Percentiles rank a stretch among this genome's conserved stretches.
These are phyloP conservation scores for Suhomyces maxii DNA, from an alignment of 1,139 yeast species.

Conservation along the genomic window DNA sequence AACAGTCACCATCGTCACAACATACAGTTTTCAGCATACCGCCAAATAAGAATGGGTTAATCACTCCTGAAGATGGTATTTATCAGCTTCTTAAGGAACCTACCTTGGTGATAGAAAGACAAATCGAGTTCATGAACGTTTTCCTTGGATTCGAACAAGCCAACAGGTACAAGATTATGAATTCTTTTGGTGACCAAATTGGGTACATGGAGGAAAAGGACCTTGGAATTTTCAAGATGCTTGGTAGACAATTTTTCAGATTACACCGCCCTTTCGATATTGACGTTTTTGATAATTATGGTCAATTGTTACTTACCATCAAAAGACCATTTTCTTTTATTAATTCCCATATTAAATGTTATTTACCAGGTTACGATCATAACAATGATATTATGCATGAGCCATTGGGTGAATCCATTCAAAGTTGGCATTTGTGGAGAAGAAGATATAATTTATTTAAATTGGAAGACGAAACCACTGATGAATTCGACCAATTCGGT, in stretches of 20 bases:
- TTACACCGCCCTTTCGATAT: conserved; percentile 86
- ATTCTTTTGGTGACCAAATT: conserved; percentile 67
- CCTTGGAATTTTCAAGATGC: conserved; percentile 62
- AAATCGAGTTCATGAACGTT: conserved; percentile 83
- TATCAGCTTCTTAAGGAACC: conserved; percentile 68
- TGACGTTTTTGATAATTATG: conserved; percentile 72
- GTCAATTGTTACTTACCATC: conserved; percentile 67
- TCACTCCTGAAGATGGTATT: conserved; percentile 57
- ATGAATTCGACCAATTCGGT: conserved; percentile 72
- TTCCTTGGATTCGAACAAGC: conserved; percentile 91
- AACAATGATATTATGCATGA: conserved; percentile 44
- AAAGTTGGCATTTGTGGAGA: conserved; percentile 95
- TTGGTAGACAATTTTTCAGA: conserved; percentile 78
- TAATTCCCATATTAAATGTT: conserved; percentile 80
- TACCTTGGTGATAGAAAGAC: conserved; percentile 81
- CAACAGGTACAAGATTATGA: conserved; percentile 72
- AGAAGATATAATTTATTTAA: conserved; percentile 78
- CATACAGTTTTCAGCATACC: conserved; percentile 35
- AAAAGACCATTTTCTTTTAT: conserved; percentile 83
- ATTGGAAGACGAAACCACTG: conserved; percentile 44
- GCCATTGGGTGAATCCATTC: conserved; percentile 79
- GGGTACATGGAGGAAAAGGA: conserved; percentile 86
- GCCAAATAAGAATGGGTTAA: conserved; percentile 47
- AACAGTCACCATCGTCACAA: conserved; percentile 25
- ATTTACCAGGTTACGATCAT: conserved; percentile 54